Base-by-base conservation (phyloP, 208 protist genomes). In the Sergeia podlipaevii region DNA sequence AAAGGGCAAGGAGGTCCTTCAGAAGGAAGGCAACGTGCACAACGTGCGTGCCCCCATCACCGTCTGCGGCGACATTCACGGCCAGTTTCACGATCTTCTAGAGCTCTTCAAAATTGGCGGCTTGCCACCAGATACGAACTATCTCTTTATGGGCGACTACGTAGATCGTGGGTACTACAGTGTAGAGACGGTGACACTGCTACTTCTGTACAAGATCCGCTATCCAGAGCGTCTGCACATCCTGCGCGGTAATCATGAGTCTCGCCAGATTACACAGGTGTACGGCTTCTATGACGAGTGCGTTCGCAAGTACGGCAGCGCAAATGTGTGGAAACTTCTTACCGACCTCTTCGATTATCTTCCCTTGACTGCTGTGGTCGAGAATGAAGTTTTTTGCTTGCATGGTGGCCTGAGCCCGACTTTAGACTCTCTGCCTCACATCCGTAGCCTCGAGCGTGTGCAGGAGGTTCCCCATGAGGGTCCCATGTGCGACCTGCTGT, bases 211-310 rank as follows among this genome's bases (percentile, higher is more conserved):
- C 42, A 99, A 99, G 64, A 85, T 98, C 15, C 88, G 96, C 36
- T 99, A 98, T 62, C 96, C 96, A 5, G 82, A 97, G 50, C 76
- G 97, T 2, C 77, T 99, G 29, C 96, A 97, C 65, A 76, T 99
- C 13, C 77, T 99, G 5, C 86, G 98, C 57, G 98, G 98, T 45
- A 99, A 99, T 68, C 98, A 99, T 70, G 98, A 99, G 66, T 97
- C 89, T 1, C 77, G 97, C 2, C 96, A 99, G 55, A 98, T 99
- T 50, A 99, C 97, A 46, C 96, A 98, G 69, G 97, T 98, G 17
- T 99, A 99, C 76, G 98, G 98, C 26, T 99, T 99, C 71, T 99
- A 99, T 70, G 98, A 99, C 45, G 98, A 99, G 61, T 99, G 97
- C 72, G 84, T 98, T 43, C 86, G 95, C 29, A 99, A 99, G 74